Percentiles rank a stretch among this genome's conserved stretches.
phyloP scores from a whole-genome alignment of 78 protist genomes.

The Dictyostelium brefeldianum region DNA sequence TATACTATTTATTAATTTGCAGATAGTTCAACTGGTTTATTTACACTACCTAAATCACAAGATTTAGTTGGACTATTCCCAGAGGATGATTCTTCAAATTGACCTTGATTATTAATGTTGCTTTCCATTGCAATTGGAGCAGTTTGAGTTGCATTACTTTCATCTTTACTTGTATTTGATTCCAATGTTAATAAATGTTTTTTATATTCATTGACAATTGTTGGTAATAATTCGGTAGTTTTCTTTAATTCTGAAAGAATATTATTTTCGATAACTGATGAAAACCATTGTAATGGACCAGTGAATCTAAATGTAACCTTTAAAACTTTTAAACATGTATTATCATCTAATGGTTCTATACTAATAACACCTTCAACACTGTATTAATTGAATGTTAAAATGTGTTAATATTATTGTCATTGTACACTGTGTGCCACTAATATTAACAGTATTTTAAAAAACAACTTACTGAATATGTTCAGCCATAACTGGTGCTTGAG shows the following conservation, averaged over 20 bases:
- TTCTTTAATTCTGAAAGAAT: slow-evolving; percentile 71
- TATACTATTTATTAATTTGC: neutral
- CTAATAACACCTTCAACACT: slow-evolving; percentile 72
- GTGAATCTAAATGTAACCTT: slow-evolving; percentile 65
- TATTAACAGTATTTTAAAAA: too few species aligned
- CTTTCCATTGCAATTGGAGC: neutral
- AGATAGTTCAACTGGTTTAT: neutral
- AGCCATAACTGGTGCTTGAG: slow-evolving; percentile 68
- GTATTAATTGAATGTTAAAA: too few species aligned
- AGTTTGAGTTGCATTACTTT: neutral
- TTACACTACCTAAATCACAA: neutral
- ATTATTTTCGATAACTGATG: slow-evolving; percentile 63
- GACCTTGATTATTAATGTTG: neutral
- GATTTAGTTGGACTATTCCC: slow-evolving; percentile 4
- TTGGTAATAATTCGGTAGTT: slow-evolving; percentile 43
- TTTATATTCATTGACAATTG: slow-evolving; percentile 42
- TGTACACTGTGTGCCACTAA: too few species aligned
- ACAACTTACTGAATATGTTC: slow-evolving; percentile 70
- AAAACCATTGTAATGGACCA: slow-evolving; percentile 79
- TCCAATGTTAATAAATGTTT: neutral
- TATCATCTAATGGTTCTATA: slow-evolving; percentile 70
- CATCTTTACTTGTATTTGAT: neutral
- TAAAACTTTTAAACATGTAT: slow-evolving; percentile 54
- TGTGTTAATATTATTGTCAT: too few species aligned
- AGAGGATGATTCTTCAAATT: neutral